Conservation (phyloP, 164 flowering plant species). For the Aristolochia contorta region DNA sequence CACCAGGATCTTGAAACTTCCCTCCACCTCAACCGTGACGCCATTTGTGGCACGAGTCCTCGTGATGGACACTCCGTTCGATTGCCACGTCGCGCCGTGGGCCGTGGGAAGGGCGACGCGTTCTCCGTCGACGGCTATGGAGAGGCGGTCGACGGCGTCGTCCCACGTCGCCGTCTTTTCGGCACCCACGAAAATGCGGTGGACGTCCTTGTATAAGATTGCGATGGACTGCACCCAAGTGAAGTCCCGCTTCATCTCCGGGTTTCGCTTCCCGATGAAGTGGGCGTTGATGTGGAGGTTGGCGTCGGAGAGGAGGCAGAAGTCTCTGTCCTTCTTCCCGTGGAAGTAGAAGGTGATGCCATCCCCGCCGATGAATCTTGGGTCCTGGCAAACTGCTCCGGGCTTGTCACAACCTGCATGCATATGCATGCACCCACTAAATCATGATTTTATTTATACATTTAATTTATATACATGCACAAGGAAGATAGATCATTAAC, state of each 20-base stretch:
- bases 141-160: slow-evolving; percentile 14
- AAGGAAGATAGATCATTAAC: too few species aligned
- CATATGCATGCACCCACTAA: too few species aligned
- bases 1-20: slow-evolving; percentile 4
- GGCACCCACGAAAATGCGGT: slow-evolving; percentile 12
- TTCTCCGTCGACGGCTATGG: slow-evolving; percentile 11
- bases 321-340: slow-evolving; percentile 21
- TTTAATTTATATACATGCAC: too few species aligned
- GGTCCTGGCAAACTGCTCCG: slow-evolving; percentile 23
- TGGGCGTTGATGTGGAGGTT: slow-evolving; percentile 28
- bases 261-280: slow-evolving; percentile 21
- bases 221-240: slow-evolving; percentile 23
- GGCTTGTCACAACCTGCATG: slow-evolving; percentile 17
- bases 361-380: slow-evolving; percentile 26
- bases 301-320: slow-evolving; percentile 21
- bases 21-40: slow-evolving; percentile 3
- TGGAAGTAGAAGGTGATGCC: slow-evolving; percentile 30
- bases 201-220: slow-evolving; percentile 13
- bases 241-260: slow-evolving; percentile 14
- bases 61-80: slow-evolving; percentile 3
- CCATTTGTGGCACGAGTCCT: slow-evolving; percentile 8
- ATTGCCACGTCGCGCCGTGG: slow-evolving; percentile 8
- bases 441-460: too few species aligned
- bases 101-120: slow-evolving; percentile 7
- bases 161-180: slow-evolving; percentile 15